Base-by-base conservation (phyloP, 2,329 filamentous ascomycete species). In the Arthrocladium fulminans region DNA sequence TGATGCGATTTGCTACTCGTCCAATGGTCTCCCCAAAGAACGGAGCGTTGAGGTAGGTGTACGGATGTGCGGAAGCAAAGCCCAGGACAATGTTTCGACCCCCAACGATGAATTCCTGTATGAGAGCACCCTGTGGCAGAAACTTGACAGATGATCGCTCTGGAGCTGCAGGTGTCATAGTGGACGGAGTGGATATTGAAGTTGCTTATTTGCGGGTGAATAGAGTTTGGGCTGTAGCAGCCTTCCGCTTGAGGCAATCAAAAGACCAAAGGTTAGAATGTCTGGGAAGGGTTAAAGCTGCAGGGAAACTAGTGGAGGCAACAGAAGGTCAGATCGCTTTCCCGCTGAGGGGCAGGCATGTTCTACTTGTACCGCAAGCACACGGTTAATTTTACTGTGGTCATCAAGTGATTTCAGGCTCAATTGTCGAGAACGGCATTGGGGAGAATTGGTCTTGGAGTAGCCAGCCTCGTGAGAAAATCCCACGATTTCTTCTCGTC, bases 11-110 rank as follows among this genome's bases (percentile, higher is more conserved):
- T 52, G 88, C 77, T 24, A 80, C 73, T 32, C 79, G 86, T 48
- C 92, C 92, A 64, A 97, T 95, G 38, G 88, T 97, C 65, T 90
- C 89, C 55, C 92, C 90, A 63, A 95, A 97, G 72, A 81, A 89
- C 1, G 86, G 81, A 9, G 67, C 71, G 69, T 92, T 90, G 73
- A 89, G 72, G 57, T 79, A 69, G 55, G 76, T 76, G 70, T 96
- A 96, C 52, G 83, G 78, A 38, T 84, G 79, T 46, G 84, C 77
- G 12, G 76, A 81, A 15, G 85, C 79, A 70, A 96, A 96, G 46
- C 83, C 82, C 58, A 92, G 85, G 19, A 96, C 89, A 56, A 98
- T 92, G 71, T 96, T 92, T 63, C 79, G 72, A 54, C 80, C 84
- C 51, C 76, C 84, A 57, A 97, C 77, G 41, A 74, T 76, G 71